Conservation (phyloP, 2,329 filamentous ascomycete species). For the Pseudogymnoascus sp. region DNA sequence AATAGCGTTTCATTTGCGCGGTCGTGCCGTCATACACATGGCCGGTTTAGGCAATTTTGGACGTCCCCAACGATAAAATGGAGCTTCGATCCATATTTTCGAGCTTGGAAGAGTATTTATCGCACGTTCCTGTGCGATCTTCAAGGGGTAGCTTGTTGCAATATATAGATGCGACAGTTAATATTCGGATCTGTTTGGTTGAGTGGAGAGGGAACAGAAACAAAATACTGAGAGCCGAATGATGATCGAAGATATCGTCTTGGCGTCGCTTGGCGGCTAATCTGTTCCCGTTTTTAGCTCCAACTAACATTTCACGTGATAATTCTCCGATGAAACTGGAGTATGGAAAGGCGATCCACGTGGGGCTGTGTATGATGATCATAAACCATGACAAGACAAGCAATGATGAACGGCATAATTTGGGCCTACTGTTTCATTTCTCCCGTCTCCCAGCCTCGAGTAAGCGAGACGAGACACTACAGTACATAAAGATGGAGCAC, state of each 20-base stretch:
- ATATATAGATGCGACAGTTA: conserved; percentile 4
- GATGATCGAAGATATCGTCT: not conserved
- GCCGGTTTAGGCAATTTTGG: not conserved
- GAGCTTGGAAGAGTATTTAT: not conserved
- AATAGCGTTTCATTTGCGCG: not conserved
- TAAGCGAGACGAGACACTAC: not conserved
- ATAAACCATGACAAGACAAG: not conserved
- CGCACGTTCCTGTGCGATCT: not conserved
- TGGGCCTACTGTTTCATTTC: not conserved
- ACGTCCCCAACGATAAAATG: not conserved
- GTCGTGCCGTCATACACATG: not conserved
- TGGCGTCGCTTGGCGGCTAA: not conserved
- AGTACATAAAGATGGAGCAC: conserved; percentile 15
- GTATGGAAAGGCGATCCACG: not conserved
- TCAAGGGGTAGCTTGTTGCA: not conserved
- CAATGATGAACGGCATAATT: not conserved
- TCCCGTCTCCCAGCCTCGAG: not conserved
- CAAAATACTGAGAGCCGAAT: not conserved
- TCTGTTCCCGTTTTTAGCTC: not conserved
- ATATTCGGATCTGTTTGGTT: not conserved
- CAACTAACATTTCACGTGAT: not conserved
- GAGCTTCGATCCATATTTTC: not conserved
- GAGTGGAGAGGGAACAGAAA: not conserved
- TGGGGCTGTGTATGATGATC: not conserved
- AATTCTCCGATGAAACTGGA: not conserved